These are phyloP conservation scores for Cyclocybe aegerita DNA, from an alignment of 768 basidiomycete species.

Conservation along the genomic window DNA sequence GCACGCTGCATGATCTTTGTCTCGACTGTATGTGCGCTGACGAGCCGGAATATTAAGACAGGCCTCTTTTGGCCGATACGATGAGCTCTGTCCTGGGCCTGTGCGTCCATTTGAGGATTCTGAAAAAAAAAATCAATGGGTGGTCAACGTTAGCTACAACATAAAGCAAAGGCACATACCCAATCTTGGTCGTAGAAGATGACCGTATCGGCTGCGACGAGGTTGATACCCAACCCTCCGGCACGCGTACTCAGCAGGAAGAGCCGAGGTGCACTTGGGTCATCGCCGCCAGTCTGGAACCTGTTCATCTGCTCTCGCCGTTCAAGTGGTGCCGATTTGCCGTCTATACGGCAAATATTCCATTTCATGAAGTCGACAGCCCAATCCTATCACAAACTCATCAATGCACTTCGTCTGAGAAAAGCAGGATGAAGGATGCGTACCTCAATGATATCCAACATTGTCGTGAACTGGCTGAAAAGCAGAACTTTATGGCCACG, in stretches of 20 bases:
- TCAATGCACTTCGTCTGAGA: neutral
- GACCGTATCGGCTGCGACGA: slow-evolving; percentile 84
- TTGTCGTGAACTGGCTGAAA: slow-evolving; percentile 93
- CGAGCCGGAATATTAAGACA: slow-evolving; percentile 85
- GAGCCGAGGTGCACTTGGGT: slow-evolving; percentile 61
- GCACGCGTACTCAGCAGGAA: slow-evolving; percentile 83
- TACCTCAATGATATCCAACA: slow-evolving; percentile 95
- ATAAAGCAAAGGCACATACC: slow-evolving; percentile 42
- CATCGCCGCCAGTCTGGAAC: slow-evolving; percentile 76
- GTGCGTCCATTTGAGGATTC: slow-evolving; percentile 96
- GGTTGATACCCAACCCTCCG: slow-evolving; percentile 79
- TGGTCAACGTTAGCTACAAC: neutral
- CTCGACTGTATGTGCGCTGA: slow-evolving; percentile 89
- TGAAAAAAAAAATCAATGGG: slow-evolving; percentile 22
- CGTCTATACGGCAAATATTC: slow-evolving; percentile 90
- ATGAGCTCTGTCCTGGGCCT: slow-evolving; percentile 95
- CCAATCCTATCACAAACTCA: slow-evolving; percentile 65
- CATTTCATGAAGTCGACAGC: slow-evolving; percentile 81
- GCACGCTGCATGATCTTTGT: slow-evolving; percentile 89
- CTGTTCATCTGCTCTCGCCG: slow-evolving; percentile 82
- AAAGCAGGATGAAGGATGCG: slow-evolving; percentile 9
- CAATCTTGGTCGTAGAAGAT: slow-evolving; percentile 94
- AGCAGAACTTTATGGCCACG: slow-evolving; percentile 82
- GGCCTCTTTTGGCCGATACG: slow-evolving; percentile 93
- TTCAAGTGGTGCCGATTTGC: slow-evolving; percentile 74